Base-by-base conservation (phyloP, 2,329 filamentous ascomycete species). In the Pseudopithomyces maydicus region DNA sequence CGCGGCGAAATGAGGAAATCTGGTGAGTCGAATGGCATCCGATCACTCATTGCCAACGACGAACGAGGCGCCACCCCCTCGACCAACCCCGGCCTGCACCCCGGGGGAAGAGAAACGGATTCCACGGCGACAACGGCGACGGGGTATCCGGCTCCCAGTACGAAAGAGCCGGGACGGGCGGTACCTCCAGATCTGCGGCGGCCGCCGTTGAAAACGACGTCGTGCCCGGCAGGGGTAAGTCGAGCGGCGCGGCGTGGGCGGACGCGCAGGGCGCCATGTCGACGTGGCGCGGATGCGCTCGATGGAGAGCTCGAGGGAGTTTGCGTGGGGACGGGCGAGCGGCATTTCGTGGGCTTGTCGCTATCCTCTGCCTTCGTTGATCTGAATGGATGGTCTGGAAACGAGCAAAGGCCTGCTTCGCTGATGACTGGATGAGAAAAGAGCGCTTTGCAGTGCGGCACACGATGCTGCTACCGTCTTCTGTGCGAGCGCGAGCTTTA, bases 131-230 rank as follows among this genome's bases (percentile, higher is more conserved):
- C 14, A 38, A 12, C 6, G 61, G 57, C 32, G 58, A 63, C 3
- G 65, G 61, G 1, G 62, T 66, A 2, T 64, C 61, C 1, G 63
- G 57, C 15, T 60, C 54, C 58, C 59, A 65, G 52, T 59, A 67
- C 2, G 67, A 67, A 3, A 67, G 44, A 1, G 55, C 45, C 15
- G 58, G 61, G 1, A 67, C 44, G 3, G 63, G 54, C 12, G 57
- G 63, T 17, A 46, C 26, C 11, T 57, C 38, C 11, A 15, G 3
- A 6, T 54, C n/a, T 2, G 15, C 19, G 15, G 2, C 14, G 20
- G 36, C 11, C 6, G 29, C 15, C 7, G 35, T 54, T 11, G 11
- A 2, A 1, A 42, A 7, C 5, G 26, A 33, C 2, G 19, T 35
- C 10, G 29, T 39, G 12, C 48, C 53, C 47, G 41, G 39, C 38